A percentile compares a stretch with the other conserved stretches of the same genome.
Evolutionary conservation across 2,329 filamentous ascomycete genomes (phyloP).

Genomic region (Talaromyces sp.): DNA sequence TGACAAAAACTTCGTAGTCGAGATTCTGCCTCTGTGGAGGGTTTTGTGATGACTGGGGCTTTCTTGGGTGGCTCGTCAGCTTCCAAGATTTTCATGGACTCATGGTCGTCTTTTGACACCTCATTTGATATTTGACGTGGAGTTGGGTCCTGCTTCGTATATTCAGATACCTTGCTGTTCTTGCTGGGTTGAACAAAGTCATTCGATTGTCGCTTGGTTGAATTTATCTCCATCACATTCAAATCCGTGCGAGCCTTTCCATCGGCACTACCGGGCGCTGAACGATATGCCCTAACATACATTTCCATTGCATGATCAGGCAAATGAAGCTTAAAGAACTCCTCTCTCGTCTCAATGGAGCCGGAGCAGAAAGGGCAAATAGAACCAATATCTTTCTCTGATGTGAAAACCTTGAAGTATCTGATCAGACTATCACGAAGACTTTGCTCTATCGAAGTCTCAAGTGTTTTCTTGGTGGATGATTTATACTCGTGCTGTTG

Average conservation of each 20-base stretch:
- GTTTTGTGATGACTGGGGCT: not conserved
- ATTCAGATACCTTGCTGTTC: not conserved
- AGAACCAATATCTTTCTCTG: not conserved
- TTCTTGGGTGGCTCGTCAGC: not conserved
- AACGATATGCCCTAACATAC: not conserved
- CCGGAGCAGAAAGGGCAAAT: not conserved
- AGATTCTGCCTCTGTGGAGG: not conserved
- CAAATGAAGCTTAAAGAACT: not conserved
- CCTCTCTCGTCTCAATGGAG: not conserved
- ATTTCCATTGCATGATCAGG: not conserved
- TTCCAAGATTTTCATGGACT: not conserved
- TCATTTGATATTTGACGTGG: not conserved
- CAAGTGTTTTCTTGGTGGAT: not conserved
- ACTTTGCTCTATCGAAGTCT: not conserved
- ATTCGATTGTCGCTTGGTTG: not conserved
- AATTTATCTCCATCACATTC: not conserved
- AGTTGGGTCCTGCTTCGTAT: not conserved
- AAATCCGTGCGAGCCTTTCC: not conserved
- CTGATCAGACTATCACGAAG: not conserved
- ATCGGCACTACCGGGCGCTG: not conserved
- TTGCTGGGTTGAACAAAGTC: not conserved
- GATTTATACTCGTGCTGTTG: not conserved
- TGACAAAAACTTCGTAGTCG: constrained; percentile 57
- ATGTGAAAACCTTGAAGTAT: not conserved
- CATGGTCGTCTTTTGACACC: not conserved